phyloP scores from a whole-genome alignment of 139 green algal genomes.

The Dunaliella primolecta region DNA sequence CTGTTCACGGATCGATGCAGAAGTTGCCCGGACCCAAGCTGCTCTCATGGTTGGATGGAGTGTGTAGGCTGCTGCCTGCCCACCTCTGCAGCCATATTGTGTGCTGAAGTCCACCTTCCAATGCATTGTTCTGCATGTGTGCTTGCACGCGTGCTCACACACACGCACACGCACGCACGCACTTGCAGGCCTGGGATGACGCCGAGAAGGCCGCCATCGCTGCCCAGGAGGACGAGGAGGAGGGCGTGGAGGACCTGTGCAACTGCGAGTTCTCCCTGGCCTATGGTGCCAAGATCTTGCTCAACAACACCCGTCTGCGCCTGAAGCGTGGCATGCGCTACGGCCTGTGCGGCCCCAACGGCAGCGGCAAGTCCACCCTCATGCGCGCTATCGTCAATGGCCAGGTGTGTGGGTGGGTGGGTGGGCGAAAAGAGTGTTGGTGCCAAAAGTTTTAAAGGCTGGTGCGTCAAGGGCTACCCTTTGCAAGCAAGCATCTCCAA shows the following conservation, averaged over 20 bases:
- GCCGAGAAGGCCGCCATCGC: slow-evolving; percentile 8
- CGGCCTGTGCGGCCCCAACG: slow-evolving; percentile 86
- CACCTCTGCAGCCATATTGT: too few relatives aligned
- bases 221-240: slow-evolving; percentile 52
- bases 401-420: slow-evolving; percentile 55
- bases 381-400: slow-evolving; percentile 91
- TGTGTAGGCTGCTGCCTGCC: too few relatives aligned
- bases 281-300: slow-evolving; percentile 88
- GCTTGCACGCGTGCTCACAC: background rate
- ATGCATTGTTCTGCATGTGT: background rate
- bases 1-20: too few relatives aligned
- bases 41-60: too few relatives aligned
- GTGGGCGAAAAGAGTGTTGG: too few relatives aligned
- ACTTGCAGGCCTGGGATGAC: slow-evolving; percentile 20
- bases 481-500: too few relatives aligned
- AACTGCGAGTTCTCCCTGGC: slow-evolving; percentile 89
- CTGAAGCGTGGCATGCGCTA: slow-evolving; percentile 75
- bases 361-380: slow-evolving; percentile 85
- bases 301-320: slow-evolving; percentile 82
- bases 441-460: too few relatives aligned
- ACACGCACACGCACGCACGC: background rate
- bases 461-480: too few relatives aligned
- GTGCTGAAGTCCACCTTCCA: too few relatives aligned
- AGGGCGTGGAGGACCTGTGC: slow-evolving; percentile 86
- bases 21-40: too few relatives aligned